A percentile compares a stretch with the other conserved stretches of the same genome.
Conservation (phyloP, 1,284 basidiomycete genomes). For the Grifola frondosa region DNA sequence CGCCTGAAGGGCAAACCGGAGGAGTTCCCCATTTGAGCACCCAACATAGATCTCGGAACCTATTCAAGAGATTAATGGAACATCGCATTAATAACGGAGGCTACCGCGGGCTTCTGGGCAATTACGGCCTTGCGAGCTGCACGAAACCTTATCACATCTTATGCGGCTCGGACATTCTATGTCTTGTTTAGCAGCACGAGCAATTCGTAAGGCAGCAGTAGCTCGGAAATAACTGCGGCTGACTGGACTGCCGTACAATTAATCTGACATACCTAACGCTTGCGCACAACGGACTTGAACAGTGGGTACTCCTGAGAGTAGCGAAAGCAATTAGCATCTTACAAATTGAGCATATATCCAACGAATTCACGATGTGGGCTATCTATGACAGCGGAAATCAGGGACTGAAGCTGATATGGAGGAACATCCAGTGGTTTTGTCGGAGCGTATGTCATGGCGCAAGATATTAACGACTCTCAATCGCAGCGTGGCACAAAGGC, state of each 20-base stretch:
- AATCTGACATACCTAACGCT: conserved; percentile 35
- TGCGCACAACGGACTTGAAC: conserved; percentile 35
- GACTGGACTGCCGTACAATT: conserved; percentile 3
- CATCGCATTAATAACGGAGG: too few species aligned
- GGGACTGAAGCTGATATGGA: conserved; percentile 56
- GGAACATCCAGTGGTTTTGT: conserved; percentile 47
- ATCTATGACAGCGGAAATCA: conserved; percentile 46
- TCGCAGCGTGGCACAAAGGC: neutral
- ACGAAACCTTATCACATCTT: too few species aligned
- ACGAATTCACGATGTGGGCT: conserved; percentile 21
- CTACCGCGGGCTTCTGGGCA: too few species aligned
- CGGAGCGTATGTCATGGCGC: conserved; percentile 26
- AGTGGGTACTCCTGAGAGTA: conserved; percentile 15
- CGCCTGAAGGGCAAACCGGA: conserved; percentile 64
- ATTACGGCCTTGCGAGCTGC: too few species aligned
- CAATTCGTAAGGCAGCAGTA: neutral
- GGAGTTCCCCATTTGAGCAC: conserved; percentile 68
- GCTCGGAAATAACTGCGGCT: conserved; percentile 1
- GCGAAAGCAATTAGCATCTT: conserved; percentile 1
- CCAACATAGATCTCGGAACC: conserved; percentile 76
- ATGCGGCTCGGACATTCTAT: too few species aligned
- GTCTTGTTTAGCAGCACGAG: neutral
- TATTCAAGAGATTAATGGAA: too few species aligned
- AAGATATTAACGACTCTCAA: neutral
- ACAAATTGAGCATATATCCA: conserved; percentile 6